A percentile compares a stretch with the other conserved stretches of the same genome.
Evolutionary conservation across 2,329 filamentous ascomycete genomes (phyloP).

Genomic region (Rutstroemia sp.): DNA sequence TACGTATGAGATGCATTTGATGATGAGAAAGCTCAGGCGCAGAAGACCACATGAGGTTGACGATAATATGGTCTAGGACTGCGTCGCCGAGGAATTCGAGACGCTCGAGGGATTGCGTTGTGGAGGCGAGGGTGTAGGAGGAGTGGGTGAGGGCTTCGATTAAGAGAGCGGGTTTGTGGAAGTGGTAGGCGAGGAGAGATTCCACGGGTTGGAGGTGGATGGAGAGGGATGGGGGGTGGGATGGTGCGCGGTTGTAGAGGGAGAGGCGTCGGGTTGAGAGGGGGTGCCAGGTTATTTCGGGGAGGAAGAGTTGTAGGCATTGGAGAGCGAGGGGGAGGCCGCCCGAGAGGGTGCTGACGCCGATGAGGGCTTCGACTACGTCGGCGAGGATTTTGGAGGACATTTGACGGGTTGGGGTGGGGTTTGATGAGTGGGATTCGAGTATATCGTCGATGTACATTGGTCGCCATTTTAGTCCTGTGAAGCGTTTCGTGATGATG

Average conservation of each 20-base stretch:
- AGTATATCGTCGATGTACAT: slow-evolving; percentile 44
- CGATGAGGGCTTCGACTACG: slow-evolving; percentile 78
- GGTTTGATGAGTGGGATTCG: slow-evolving; percentile 11
- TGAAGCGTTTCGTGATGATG: slow-evolving; percentile 63
- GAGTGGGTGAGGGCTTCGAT: slow-evolving; percentile 76
- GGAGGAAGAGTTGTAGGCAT: slow-evolving; percentile 61
- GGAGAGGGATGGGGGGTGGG: slow-evolving; percentile 29
- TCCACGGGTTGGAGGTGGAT: slow-evolving; percentile 45
- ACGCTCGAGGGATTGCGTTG: slow-evolving; percentile 53
- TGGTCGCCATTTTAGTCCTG: slow-evolving; percentile 64
- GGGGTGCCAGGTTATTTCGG: slow-evolving; percentile 47
- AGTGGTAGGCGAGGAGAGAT: slow-evolving; percentile 61
- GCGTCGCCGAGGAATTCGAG: slow-evolving; percentile 87
- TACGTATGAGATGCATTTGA: slow-evolving; percentile 70
- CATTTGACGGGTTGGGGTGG: slow-evolving; percentile 31
- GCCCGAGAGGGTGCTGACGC: slow-evolving; percentile 63
- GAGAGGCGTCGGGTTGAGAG: slow-evolving; percentile 34
- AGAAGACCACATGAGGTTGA: slow-evolving; percentile 45
- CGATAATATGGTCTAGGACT: slow-evolving; percentile 71
- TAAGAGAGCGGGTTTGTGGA: slow-evolving; percentile 60
- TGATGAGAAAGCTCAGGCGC: slow-evolving; percentile 41
- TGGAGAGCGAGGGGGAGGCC: slow-evolving; percentile 54
- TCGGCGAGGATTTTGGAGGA: slow-evolving; percentile 81
- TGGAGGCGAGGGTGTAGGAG: slow-evolving; percentile 37
- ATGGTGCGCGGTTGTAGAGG: slow-evolving; percentile 38